A percentile compares a stretch with the other conserved stretches of the same genome.
phyloP scores from a whole-genome alignment of 441 rosid species.

The Jatropha multifida region DNA sequence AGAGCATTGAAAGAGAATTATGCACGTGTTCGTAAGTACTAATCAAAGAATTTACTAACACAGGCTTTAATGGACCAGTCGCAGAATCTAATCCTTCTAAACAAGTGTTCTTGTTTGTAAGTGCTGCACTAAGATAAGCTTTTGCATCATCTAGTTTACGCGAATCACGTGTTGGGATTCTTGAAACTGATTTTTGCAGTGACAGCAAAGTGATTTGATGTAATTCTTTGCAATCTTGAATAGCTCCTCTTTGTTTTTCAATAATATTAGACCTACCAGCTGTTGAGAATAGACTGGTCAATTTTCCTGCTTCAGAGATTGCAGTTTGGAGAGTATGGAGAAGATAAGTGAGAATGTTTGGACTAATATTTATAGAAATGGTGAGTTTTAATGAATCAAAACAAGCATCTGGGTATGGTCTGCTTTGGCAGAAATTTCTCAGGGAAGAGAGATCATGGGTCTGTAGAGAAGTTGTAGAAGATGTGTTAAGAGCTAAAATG shows the following conservation, averaged over 20 bases:
- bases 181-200: constrained; percentile 49
- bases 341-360: constrained; percentile 52
- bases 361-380: constrained; percentile 54
- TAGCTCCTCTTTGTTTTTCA: constrained; percentile 67
- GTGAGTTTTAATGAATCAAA: constrained; percentile 62
- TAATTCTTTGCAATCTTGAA: constrained; percentile 78
- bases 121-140: constrained; percentile 67
- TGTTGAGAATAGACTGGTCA: constrained; percentile 42
- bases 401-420: constrained; percentile 73
- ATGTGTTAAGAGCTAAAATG: constrained; percentile 19
- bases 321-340: constrained; percentile 66
- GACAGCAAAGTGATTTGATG: constrained; percentile 58
- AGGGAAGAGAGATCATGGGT: constrained; percentile 32
- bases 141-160: constrained; percentile 53
- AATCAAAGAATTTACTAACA: constrained; percentile 42
- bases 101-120: constrained; percentile 89
- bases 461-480: constrained; percentile 32
- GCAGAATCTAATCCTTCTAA: constrained; percentile 76
- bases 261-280: constrained; percentile 38
- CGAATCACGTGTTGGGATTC: constrained; percentile 33
- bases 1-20: constrained; percentile 68
- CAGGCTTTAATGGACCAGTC: constrained; percentile 59
- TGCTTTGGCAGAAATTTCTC: constrained; percentile 47
- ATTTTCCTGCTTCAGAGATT: constrained; percentile 57
- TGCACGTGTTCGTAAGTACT: constrained; percentile 65